Evolutionary conservation across 306 rosid genomes (phyloP), one percentile per base, ranked within the genome.

Genomic region (Prunus mira): DNA sequence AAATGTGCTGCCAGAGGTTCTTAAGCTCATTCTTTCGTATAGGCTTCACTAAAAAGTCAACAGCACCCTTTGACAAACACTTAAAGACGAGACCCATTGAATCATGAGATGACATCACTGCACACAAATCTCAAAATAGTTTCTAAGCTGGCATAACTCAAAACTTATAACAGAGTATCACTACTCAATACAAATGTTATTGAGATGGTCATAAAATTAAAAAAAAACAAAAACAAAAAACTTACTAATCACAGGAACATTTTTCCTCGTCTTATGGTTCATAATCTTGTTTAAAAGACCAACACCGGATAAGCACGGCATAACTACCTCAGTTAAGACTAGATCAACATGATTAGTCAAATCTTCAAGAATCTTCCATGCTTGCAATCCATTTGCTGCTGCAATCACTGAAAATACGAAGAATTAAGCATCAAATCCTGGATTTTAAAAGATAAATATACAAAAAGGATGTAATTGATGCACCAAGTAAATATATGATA

Each of bases 101-200:
- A 74, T 92, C 98, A 73, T 82, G 93, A 84, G 95, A 90, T 67
- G 98, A 94, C 98, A 94, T 94, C 98, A 91, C 98, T 94, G 97
- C 89, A 94, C 25, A 86, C 73, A 86, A 79, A 80, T 72, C 55
- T 66, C 90, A 87, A 80, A 78, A 83, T 78, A 74, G 77, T 56
- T 77, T 41, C 80, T 69, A 76, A 78, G 68, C 83, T 84, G 79
- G 45, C 3, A 28, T n/a, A 38, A 38, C 43, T 38, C 52, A 15
- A 58, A 15, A 2, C 45, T 76, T 73, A 84, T 30, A 79, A 81
- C 78, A 85, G 74, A 79, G 5, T 8, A 47, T 12, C 49, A 56
- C n/a, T 62, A 4, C n/a, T 62, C 72, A 51, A 9, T 15, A 49
- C 25, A 74, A 49, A 27, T 49, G 43, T 60, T 67, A 57, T 18